Evolutionary conservation across 164 flowering plant genomes (phyloP).

Genomic region (Berberis thunbergii): DNA sequence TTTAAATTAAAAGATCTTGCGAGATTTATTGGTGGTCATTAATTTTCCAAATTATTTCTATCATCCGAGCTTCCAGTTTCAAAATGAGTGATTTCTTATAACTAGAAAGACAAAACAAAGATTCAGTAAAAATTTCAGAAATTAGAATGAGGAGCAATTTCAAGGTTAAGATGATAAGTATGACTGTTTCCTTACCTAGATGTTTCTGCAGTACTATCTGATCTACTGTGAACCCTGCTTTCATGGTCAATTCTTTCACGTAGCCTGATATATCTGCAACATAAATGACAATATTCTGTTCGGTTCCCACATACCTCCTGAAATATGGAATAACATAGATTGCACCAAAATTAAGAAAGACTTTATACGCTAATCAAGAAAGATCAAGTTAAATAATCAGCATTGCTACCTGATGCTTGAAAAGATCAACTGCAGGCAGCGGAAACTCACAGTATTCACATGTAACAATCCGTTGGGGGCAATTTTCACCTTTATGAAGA

Average conservation of each 20-base stretch:
- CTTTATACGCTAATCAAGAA: not conserved
- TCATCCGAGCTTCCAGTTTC: no score
- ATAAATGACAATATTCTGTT: conserved; percentile 69
- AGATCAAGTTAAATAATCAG: not conserved
- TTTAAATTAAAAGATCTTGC: no score
- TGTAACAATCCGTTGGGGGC: conserved; percentile 83
- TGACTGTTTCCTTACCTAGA: conserved; percentile 44
- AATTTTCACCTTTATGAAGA: conserved; percentile 77
- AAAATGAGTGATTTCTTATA: no score
- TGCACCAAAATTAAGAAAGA: conserved; percentile 1
- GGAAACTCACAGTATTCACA: conserved; percentile 96
- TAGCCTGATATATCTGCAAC: conserved; percentile 68
- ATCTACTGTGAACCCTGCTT: conserved; percentile 40
- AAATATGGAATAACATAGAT: conserved; percentile 5
- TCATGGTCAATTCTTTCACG: conserved; percentile 71
- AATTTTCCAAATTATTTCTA: no score
- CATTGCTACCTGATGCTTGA: conserved; percentile 75
- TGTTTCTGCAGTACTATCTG: conserved; percentile 36
- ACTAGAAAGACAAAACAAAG: no score
- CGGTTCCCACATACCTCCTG: conserved; percentile 97
- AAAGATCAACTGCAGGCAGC: conserved; percentile 78
- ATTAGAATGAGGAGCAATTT: no score
- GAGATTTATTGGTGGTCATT: no score
- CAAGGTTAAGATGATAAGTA: not conserved
- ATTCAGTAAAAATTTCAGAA: no score